Conservation (phyloP, 2,329 filamentous ascomycete genomes). For the Fusarium clavum region DNA sequence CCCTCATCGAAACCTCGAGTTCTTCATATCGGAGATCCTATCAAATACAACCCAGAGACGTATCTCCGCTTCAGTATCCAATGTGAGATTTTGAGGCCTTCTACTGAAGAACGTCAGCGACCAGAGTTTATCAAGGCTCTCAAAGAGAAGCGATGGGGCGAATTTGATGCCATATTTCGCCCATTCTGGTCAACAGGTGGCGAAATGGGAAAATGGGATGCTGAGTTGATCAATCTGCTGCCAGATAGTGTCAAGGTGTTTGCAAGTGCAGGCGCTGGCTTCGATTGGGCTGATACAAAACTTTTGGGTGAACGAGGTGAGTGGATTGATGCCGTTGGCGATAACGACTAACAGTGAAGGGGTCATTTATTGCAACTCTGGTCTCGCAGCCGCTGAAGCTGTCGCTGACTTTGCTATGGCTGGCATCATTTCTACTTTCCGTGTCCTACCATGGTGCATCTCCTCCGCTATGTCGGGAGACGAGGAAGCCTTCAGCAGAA, state of each 20-base stretch:
- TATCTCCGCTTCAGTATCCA: slow-evolving; percentile 57
- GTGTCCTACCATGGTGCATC: slow-evolving; percentile 73
- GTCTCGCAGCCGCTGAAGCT: slow-evolving; percentile 75
- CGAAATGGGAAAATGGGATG: slow-evolving; percentile 74
- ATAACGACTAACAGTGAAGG: slow-evolving; percentile 51
- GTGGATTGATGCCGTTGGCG: not conserved
- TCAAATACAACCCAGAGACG: slow-evolving; percentile 62
- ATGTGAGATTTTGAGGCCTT: slow-evolving; percentile 65
- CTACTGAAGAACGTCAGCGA: slow-evolving; percentile 62
- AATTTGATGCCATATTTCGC: slow-evolving; percentile 67
- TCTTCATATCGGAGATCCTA: slow-evolving; percentile 78
- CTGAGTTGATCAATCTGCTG: slow-evolving; percentile 67
- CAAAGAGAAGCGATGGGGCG: slow-evolving; percentile 64
- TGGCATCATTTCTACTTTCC: slow-evolving; percentile 76
- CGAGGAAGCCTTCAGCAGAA: slow-evolving; percentile 61
- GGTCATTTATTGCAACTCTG: slow-evolving; percentile 79
- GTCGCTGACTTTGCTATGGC: slow-evolving; percentile 79
- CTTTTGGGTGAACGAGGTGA: slow-evolving; percentile 69
- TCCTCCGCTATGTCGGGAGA: slow-evolving; percentile 61
- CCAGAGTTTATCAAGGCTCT: slow-evolving; percentile 62
- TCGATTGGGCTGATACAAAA: slow-evolving; percentile 74
- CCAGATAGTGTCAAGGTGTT: slow-evolving; percentile 69
- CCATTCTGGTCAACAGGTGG: slow-evolving; percentile 73
- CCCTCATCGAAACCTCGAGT: slow-evolving; percentile 63
- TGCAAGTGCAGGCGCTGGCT: slow-evolving; percentile 73